These are phyloP conservation scores for Letharia columbiana DNA, from an alignment of 495 filamentous ascomycete genomes.

Conservation along the genomic window DNA sequence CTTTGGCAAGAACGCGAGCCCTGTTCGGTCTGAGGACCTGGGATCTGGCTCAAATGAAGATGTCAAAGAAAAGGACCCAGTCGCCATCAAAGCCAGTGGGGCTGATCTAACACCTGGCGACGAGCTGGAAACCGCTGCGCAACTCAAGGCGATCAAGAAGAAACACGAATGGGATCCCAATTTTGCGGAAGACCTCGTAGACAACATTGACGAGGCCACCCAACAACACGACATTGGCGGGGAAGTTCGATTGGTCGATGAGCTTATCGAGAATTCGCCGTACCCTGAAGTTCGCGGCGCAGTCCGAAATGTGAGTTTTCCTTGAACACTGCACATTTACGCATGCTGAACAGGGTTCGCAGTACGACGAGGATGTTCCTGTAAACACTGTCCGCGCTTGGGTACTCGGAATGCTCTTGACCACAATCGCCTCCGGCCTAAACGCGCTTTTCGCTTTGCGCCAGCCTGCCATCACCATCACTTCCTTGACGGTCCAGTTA, in stretches of 20 bases:
- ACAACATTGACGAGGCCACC: constrained; percentile 54
- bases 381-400: constrained; percentile 65
- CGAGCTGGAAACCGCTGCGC: constrained; percentile 27
- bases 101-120: background rate
- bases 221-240: constrained; percentile 44
- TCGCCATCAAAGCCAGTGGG: constrained; percentile 8
- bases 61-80: constrained; percentile 5
- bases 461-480: constrained; percentile 55
- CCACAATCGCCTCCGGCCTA: constrained; percentile 56
- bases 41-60: constrained; percentile 4
- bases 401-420: constrained; percentile 58
- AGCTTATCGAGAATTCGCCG: constrained; percentile 57
- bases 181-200: constrained; percentile 50
- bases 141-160: constrained; percentile 42
- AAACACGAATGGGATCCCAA: constrained; percentile 64
- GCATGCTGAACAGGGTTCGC: constrained; percentile 27
- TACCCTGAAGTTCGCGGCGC: constrained; percentile 61
- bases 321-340: background rate
- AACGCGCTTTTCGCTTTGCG: constrained; percentile 67
- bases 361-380: constrained; percentile 55
- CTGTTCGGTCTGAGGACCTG: background rate
- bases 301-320: constrained; percentile 35
- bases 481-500: constrained; percentile 59
- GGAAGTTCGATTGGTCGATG: constrained; percentile 46
- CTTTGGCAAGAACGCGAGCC: constrained; percentile 3